Evolutionary conservation across 2,329 filamentous ascomycete genomes (phyloP).

Genomic region (Lasiodiplodia gonubiensis): DNA sequence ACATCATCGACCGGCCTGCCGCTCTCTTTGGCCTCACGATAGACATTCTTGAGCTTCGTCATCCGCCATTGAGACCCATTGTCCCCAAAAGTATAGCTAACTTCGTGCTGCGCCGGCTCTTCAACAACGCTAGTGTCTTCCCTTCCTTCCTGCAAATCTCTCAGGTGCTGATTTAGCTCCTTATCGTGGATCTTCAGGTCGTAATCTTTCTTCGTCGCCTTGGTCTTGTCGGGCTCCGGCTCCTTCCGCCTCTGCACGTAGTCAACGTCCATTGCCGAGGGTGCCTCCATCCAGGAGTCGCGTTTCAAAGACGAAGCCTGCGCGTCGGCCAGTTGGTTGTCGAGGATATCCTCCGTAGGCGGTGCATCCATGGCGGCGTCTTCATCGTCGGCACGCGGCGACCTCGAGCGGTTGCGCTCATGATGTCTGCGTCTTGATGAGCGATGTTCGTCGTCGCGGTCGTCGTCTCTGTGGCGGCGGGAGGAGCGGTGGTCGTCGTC

Average conservation of each 20-base stretch:
- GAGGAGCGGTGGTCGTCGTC: conserved; percentile 48
- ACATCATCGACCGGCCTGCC: conserved; percentile 79
- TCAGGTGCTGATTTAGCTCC: conserved; percentile 78
- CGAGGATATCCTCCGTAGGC: conserved; percentile 52
- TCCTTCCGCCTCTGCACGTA: conserved; percentile 72
- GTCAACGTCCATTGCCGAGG: conserved; percentile 80
- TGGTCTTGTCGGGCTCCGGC: conserved; percentile 47
- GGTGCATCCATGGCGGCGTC: conserved; percentile 46
- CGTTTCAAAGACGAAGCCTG: conserved; percentile 60
- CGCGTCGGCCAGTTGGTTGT: conserved; percentile 48
- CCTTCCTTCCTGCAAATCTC: conserved; percentile 59
- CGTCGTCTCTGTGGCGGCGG: conserved; percentile 59
- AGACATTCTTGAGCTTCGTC: conserved; percentile 89
- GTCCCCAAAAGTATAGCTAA: conserved; percentile 88
- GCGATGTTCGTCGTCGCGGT: conserved; percentile 44
- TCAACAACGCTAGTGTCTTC: conserved; percentile 49
- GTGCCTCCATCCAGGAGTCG: conserved; percentile 94
- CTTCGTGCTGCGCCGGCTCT: conserved; percentile 63
- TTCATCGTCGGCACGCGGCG: conserved; percentile 36
- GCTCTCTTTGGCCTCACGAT: conserved; percentile 76
- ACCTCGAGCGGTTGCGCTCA: conserved; percentile 26
- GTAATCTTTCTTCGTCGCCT: conserved; percentile 61
- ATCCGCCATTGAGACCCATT: conserved; percentile 92
- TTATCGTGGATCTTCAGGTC: conserved; percentile 76
- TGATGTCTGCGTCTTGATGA: conserved; percentile 32